Evolutionary conservation across 805 yeast genomes (phyloP).

Genomic region (Blastobotrys robertii): DNA sequence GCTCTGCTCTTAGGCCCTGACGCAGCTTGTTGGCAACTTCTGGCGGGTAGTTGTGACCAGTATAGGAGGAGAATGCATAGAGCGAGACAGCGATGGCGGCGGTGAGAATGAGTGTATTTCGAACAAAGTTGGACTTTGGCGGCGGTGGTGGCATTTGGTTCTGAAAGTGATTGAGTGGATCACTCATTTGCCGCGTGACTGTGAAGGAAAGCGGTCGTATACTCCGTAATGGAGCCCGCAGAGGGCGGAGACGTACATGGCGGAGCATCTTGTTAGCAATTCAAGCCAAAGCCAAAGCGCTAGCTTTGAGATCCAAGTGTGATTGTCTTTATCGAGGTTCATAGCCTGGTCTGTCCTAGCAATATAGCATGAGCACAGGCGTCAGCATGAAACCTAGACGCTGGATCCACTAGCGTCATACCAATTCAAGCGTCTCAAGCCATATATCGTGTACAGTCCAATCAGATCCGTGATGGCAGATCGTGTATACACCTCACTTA

Average conservation of each 20-base stretch:
- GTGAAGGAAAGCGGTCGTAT: too few species aligned
- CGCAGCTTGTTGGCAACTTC: constrained; percentile 64
- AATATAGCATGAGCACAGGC: too few species aligned
- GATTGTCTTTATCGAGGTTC: too few species aligned
- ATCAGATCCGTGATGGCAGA: too few species aligned
- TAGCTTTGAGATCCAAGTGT: too few species aligned
- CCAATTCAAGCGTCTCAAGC: too few species aligned
- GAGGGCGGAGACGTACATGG: not conserved
- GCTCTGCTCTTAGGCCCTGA: constrained; percentile 76
- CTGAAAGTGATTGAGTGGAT: constrained; percentile 1
- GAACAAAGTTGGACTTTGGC: constrained; percentile 5
- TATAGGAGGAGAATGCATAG: constrained; percentile 14
- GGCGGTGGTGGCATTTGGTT: constrained; percentile 1
- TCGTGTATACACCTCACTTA: too few species aligned
- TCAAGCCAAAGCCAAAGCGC: too few species aligned
- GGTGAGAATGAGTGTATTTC: constrained; percentile 10
- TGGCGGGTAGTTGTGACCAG: constrained; percentile 36
- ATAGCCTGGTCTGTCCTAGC: too few species aligned
- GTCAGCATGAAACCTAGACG: too few species aligned
- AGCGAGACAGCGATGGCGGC: constrained; percentile 7
- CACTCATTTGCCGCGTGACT: not conserved
- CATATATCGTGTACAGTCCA: too few species aligned
- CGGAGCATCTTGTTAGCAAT: not conserved
- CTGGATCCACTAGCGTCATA: too few species aligned
- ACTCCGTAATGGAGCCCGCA: not conserved